Evolutionary conservation across 495 filamentous ascomycete genomes (phyloP).

Genomic region (Lichina pygmaea): DNA sequence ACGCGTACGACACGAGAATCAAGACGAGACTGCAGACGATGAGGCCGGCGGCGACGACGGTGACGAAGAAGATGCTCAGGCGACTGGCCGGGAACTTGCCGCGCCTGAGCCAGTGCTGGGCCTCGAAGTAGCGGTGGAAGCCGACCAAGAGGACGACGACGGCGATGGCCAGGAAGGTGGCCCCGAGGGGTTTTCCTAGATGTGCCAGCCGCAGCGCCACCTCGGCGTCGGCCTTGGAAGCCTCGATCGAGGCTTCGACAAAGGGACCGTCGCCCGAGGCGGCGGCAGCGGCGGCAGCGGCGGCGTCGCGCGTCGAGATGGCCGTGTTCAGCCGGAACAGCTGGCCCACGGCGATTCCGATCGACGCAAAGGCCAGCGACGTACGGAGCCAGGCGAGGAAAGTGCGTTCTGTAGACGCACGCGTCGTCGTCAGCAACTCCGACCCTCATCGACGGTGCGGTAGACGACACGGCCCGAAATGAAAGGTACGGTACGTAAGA

Average conservation of each 20-base stretch:
- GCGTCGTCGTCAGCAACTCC: too few relatives aligned
- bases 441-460: neutral
- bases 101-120: constrained; percentile 11
- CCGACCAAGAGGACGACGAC: constrained; percentile 70
- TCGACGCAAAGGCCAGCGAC: constrained; percentile 82
- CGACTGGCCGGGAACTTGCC: constrained; percentile 4
- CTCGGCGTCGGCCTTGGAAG: constrained; percentile 3
- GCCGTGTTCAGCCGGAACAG: constrained; percentile 71
- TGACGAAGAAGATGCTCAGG: constrained; percentile 1
- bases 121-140: constrained; percentile 39
- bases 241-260: neutral
- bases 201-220: constrained; percentile 28
- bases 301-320: constrained; percentile 2
- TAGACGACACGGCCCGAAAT: neutral
- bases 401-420: constrained; percentile 42
- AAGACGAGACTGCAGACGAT: constrained; percentile 16
- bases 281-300: too few relatives aligned
- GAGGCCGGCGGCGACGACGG: constrained; percentile 8
- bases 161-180: constrained; percentile 70
- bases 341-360: constrained; percentile 89
- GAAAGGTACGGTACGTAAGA: neutral
- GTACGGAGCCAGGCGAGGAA: constrained; percentile 95
- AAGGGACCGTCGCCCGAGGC: neutral
- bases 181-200: constrained; percentile 78
- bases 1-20: constrained; percentile 7